phyloP scores from a whole-genome alignment of 2,329 filamentous ascomycete species.

The Curvularia sp. region DNA sequence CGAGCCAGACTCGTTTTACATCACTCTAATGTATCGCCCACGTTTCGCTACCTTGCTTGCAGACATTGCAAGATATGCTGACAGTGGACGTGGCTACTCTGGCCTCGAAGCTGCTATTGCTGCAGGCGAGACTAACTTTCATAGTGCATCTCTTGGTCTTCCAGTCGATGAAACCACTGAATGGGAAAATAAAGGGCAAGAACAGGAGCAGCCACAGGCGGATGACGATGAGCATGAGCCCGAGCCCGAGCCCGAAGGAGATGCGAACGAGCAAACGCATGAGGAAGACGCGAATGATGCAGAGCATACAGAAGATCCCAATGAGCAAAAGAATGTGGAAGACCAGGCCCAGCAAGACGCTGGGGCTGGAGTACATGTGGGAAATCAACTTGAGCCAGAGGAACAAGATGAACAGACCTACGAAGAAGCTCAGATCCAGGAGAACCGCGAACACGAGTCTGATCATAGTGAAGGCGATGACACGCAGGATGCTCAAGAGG shows the following conservation, averaged over 20 bases:
- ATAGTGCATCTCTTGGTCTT: slow-evolving; percentile 22
- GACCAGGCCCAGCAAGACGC: neutral
- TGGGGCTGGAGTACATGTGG: slow-evolving; percentile 1
- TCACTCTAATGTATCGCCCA: slow-evolving; percentile 62
- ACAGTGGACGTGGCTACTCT: slow-evolving; percentile 65
- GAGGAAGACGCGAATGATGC: neutral
- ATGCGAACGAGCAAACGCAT: slow-evolving; percentile 1
- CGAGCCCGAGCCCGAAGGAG: neutral
- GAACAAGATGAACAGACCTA: neutral
- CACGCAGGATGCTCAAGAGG: slow-evolving; percentile 1
- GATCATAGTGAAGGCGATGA: neutral
- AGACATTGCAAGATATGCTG: slow-evolving; percentile 61
- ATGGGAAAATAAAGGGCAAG: slow-evolving; percentile 31
- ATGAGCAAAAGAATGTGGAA: neutral
- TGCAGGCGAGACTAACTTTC: slow-evolving; percentile 40
- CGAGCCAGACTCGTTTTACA: slow-evolving; percentile 63
- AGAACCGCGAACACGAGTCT: neutral
- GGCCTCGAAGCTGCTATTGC: slow-evolving; percentile 50
- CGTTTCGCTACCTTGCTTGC: slow-evolving; percentile 62
- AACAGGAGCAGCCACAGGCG: slow-evolving; percentile 6
- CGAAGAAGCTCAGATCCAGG: neutral
- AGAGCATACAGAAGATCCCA: neutral
- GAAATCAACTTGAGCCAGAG: neutral
- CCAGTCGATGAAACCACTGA: slow-evolving; percentile 31
- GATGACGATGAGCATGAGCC: slow-evolving; percentile 7